Evolutionary conservation across 2,329 filamentous ascomycete genomes (phyloP).

Genomic region (Colletotrichum chlorophyti): DNA sequence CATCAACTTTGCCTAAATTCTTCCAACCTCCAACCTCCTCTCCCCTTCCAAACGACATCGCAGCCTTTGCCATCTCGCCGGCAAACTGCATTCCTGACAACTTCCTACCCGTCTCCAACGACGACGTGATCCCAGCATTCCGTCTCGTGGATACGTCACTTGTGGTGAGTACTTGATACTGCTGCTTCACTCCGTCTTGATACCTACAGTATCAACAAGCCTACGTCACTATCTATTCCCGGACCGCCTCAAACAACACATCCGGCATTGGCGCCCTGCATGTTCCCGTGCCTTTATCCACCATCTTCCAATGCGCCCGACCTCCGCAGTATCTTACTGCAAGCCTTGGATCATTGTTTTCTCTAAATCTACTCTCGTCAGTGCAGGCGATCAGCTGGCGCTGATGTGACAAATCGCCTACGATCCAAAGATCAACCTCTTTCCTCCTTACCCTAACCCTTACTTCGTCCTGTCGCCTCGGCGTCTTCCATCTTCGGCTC

Average conservation of each 20-base stretch:
- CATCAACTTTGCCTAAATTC: neutral
- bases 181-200: neutral
- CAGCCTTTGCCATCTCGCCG: constrained; percentile 8
- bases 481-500: constrained; percentile 2
- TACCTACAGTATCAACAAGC: neutral
- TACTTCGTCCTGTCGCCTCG: neutral
- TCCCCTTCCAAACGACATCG: constrained; percentile 8
- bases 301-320: neutral
- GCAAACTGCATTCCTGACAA: constrained; percentile 5
- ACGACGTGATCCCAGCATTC: constrained; percentile 4
- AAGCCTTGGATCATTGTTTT: no score
- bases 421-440: neutral
- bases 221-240: constrained; percentile 24
- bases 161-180: constrained; percentile 22
- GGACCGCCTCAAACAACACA: constrained; percentile 1
- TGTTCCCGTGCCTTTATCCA: neutral
- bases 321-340: neutral
- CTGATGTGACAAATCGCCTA: neutral
- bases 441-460: neutral
- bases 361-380: neutral
- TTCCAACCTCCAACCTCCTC: constrained; percentile 1
- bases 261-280: constrained; percentile 6
- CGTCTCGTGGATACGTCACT: constrained; percentile 21
- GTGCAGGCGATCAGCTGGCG: neutral
- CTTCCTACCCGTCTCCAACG: neutral